Conservation (phyloP, 352 stramenopile species). For the Plasmopara halstedii region DNA sequence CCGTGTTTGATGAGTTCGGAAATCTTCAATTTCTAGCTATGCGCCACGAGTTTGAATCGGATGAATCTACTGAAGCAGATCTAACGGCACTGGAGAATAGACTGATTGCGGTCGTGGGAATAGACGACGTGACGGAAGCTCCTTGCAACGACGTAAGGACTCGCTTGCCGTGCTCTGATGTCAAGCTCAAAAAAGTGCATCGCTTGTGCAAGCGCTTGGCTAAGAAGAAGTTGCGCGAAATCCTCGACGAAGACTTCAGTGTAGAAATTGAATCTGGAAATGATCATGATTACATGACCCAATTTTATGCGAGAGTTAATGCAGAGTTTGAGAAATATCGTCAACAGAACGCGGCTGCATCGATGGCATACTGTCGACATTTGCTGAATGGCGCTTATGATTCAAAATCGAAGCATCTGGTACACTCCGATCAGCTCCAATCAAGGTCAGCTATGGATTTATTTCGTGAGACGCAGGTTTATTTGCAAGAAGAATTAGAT, state of each 20-base stretch:
- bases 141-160: constrained; percentile 38
- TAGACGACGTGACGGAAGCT: constrained; percentile 25
- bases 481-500: constrained; percentile 45
- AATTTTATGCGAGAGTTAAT: constrained; percentile 44
- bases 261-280: constrained; percentile 34
- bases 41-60: constrained; percentile 11
- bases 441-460: constrained; percentile 72
- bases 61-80: constrained; percentile 21
- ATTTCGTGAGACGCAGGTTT: constrained; percentile 60
- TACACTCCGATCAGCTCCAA: constrained; percentile 14
- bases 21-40: constrained; percentile 49
- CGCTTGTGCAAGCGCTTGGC: constrained; percentile 61
- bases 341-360: constrained; percentile 74
- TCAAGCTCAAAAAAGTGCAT: constrained; percentile 53
- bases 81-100: constrained; percentile 38
- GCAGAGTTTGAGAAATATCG: constrained; percentile 43
- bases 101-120: constrained; percentile 67
- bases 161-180: constrained; percentile 54
- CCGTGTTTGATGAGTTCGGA: constrained; percentile 72
- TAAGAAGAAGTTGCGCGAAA: constrained; percentile 65
- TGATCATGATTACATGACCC: constrained; percentile 51
- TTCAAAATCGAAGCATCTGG: constrained; percentile 34
- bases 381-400: constrained; percentile 41
- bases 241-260: constrained; percentile 59
- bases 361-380: constrained; percentile 76